These are phyloP conservation scores for Schwanniomyces vanrijiae DNA, from an alignment of 805 yeast species.

Conservation along the genomic window DNA sequence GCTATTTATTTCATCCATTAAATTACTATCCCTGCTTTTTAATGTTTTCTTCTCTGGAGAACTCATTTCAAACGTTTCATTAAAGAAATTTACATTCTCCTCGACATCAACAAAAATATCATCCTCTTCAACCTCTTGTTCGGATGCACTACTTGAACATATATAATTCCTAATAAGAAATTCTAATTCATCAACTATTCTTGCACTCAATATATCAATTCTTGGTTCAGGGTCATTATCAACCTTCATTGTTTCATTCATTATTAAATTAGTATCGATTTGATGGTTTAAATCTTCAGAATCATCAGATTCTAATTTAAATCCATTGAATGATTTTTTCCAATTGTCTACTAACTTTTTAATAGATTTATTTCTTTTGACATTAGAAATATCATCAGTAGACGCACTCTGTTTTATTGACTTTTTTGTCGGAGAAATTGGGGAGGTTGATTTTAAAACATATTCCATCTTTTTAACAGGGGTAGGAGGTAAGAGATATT, in stretches of 20 bases:
- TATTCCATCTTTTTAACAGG: conserved; percentile 64
- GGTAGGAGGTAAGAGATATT: conserved; percentile 59
- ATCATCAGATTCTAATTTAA: not conserved
- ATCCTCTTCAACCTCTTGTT: conserved; percentile 15
- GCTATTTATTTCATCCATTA: conserved; percentile 11
- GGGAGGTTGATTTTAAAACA: conserved; percentile 15
- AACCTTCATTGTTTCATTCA: conserved; percentile 17
- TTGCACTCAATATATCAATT: conserved; percentile 66
- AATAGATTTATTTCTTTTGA: conserved; percentile 33
- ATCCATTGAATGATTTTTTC: conserved; percentile 31
- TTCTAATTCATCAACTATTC: conserved; percentile 70
- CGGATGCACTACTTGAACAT: conserved; percentile 13
- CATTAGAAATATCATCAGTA: conserved; percentile 10
- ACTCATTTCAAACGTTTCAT: conserved; percentile 9
- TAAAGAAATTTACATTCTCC: conserved; percentile 5
- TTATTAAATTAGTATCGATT: conserved; percentile 15
- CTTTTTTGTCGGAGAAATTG: conserved; percentile 8
- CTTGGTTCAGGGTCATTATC: conserved; percentile 30
- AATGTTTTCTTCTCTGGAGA: conserved; percentile 15
- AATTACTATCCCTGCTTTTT: not conserved
- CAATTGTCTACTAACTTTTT: conserved; percentile 42
- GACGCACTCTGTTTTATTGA: not conserved
- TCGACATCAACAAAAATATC: conserved; percentile 11
- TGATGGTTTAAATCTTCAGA: conserved; percentile 6
- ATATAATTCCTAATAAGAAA: conserved; percentile 48